Conservation (phyloP, 2,329 filamentous ascomycete genomes). For the Bipolaris bicolor region DNA sequence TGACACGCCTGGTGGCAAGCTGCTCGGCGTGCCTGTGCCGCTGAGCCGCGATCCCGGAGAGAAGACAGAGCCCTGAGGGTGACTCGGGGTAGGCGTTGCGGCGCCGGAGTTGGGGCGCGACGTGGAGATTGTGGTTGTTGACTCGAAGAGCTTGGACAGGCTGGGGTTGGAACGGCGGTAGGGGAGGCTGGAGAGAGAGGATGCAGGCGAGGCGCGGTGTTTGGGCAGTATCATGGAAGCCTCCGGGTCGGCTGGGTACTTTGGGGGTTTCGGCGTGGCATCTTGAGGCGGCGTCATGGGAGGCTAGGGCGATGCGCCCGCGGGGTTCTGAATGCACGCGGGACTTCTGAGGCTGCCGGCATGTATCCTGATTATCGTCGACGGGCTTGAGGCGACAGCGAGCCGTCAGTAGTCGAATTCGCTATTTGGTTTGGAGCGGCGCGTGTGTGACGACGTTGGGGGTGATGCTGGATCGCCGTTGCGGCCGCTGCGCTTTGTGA, state of each 20-base stretch:
- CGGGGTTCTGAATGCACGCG: conserved; percentile 39
- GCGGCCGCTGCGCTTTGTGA: conserved; percentile 44
- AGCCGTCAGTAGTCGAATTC: conserved; percentile 8
- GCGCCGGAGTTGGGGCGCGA: conserved; percentile 52
- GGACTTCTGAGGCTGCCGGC: conserved; percentile 34
- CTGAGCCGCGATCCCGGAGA: conserved; percentile 50
- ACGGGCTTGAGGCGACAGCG: conserved; percentile 7
- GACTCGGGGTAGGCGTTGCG: conserved; percentile 49
- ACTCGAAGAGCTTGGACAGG: conserved; percentile 60
- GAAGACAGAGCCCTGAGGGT: conserved; percentile 51
- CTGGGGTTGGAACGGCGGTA: conserved; percentile 61
- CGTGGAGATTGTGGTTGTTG: conserved; percentile 54
- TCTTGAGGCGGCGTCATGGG: conserved; percentile 51
- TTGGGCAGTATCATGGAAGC: conserved; percentile 67
- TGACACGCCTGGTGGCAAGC: conserved; percentile 50
- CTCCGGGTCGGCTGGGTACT: conserved; percentile 65
- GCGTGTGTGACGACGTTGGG: conserved; percentile 32
- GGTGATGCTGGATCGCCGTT: conserved; percentile 20
- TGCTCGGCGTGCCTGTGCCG: conserved; percentile 49
- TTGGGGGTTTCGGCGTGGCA: conserved; percentile 46
- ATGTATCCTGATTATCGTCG: conserved; percentile 38
- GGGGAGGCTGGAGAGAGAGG: conserved; percentile 63
- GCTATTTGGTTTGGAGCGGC: conserved; percentile 16
- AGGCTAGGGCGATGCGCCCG: conserved; percentile 47
- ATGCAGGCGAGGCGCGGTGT: conserved; percentile 63